Percentiles rank a stretch among this genome's conserved stretches.
phyloP scores from a whole-genome alignment of 2,329 filamentous ascomycete genomes.

The Aplosporella prunicola region DNA sequence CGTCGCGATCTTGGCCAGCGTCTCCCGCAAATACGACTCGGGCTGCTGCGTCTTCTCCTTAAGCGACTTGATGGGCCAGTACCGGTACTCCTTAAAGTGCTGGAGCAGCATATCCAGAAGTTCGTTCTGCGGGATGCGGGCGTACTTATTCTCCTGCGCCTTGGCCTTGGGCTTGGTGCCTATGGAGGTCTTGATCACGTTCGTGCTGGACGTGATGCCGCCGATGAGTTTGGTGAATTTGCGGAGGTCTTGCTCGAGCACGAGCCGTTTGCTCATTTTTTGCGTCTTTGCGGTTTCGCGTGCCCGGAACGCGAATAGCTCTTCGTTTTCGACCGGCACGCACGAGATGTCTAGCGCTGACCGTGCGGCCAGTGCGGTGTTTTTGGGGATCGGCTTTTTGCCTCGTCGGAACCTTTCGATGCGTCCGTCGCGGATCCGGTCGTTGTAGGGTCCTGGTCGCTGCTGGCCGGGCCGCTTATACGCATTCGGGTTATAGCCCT shows the following conservation, averaged over 20 bases:
- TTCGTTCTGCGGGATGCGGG: slow-evolving; percentile 81
- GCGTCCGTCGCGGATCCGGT: slow-evolving; percentile 9
- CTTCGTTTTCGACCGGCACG: slow-evolving; percentile 28
- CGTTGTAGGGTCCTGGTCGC: too few relatives aligned
- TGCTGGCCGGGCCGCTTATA: slow-evolving; percentile 17
- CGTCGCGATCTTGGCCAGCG: slow-evolving; percentile 71
- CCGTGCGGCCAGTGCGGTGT: slow-evolving; percentile 46
- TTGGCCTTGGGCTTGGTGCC: slow-evolving; percentile 32
- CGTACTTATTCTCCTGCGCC: slow-evolving; percentile 69
- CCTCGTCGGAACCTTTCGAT: slow-evolving; percentile 5
- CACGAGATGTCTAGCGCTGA: slow-evolving; percentile 45
- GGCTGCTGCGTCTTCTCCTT: slow-evolving; percentile 72
- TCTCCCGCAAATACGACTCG: slow-evolving; percentile 83
- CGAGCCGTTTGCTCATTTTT: slow-evolving; percentile 4
- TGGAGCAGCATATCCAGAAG: slow-evolving; percentile 77
- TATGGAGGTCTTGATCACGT: slow-evolving; percentile 42
- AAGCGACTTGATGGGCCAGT: slow-evolving; percentile 88
- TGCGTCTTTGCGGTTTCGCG: slow-evolving; percentile 6
- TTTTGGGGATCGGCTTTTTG: slow-evolving; percentile 10
- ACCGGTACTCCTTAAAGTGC: slow-evolving; percentile 76
- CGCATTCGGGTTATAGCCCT: slow-evolving; percentile 51
- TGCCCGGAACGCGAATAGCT: slow-evolving; percentile 5
- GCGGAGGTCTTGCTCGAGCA: slow-evolving; percentile 8
- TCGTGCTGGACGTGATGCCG: slow-evolving; percentile 20
- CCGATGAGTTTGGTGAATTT: slow-evolving; percentile 8